Conservation (phyloP, 225 moss, liverwort and hornwort genomes). For the Sphagnum contortum region DNA sequence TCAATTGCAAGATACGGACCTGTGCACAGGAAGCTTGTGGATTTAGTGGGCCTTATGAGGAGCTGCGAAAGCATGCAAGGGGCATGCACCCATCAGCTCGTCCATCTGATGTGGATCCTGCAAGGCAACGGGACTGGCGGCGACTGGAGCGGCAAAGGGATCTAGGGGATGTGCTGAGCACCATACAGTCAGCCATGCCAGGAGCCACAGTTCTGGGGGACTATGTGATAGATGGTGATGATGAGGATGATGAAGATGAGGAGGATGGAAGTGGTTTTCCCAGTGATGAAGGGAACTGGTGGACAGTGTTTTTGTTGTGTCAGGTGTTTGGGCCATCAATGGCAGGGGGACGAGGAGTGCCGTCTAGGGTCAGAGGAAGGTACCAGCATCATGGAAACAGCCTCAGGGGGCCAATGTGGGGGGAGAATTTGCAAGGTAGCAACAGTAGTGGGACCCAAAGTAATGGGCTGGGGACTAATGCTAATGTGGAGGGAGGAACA, state of each 20-base stretch:
- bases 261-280: conserved; percentile 81
- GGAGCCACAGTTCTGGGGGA: conserved; percentile 88
- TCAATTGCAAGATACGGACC: conserved; percentile 77
- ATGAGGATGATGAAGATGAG: conserved; percentile 76
- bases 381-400: conserved; percentile 40
- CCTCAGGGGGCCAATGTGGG: conserved; percentile 64
- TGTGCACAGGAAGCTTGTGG: conserved; percentile 86
- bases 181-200: conserved; percentile 74
- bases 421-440: conserved; percentile 60
- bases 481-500: conserved; percentile 51
- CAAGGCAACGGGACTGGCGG: conserved; percentile 75
- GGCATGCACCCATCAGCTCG: conserved; percentile 78
- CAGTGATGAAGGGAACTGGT: conserved; percentile 92
- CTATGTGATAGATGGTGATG: conserved; percentile 83
- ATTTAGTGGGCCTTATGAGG: conserved; percentile 79
- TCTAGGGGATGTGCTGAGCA: conserved; percentile 93
- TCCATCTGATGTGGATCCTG: conserved; percentile 91
- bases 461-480: conserved; percentile 37
- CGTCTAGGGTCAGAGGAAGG: conserved; percentile 41
- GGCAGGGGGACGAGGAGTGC: conserved; percentile 53
- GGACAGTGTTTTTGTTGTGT: conserved; percentile 82
- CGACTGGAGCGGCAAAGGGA: conserved; percentile 95
- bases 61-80: conserved; percentile 92
- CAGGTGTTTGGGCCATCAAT: conserved; percentile 87
- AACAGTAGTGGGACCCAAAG: conserved; percentile 28